Base-by-base conservation (phyloP, 2,329 filamentous ascomycete genomes). In the Ceratocystis destructans region DNA sequence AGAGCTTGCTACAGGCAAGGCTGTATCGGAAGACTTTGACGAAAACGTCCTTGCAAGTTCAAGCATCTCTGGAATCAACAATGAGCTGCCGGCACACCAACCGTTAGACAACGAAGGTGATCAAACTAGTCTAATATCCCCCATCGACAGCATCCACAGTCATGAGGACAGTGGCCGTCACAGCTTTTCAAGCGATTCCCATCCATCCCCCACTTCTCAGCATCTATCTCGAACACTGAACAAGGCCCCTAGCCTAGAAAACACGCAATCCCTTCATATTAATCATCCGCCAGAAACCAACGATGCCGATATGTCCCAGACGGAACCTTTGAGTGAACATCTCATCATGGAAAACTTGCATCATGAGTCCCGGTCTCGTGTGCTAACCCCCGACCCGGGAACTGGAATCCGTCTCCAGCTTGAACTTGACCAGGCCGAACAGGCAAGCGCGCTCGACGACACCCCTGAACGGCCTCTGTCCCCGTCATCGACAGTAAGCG, bases 331-430 rank as follows among this genome's bases (percentile, higher is more conserved):
- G n/a, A 33, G 53, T n/a, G 53, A 57, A 57, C 53, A 25, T 31
- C 53, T 33, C 31, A 57, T 57, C 31, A 25, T 57, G 17, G 53
- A 57, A 33, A 57, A 15, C 25, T 31, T 28, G 12, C 53, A 57
- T 33, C n/a, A 31, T 2, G 63, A 65, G 46, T 48, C 64, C 2
- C 41, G 64, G 44, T 68, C 66, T 10, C 57, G 66, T 37, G 64
- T 61, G 1, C 25, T 68, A 48, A 68, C 66, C 20, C 66, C 66
- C 2, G 66, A 67, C 33, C 66, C 66, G 8, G 41, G 59, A 22
- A 25, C 66, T 17, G 41, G 59, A 22, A 25, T 28, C 5, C 44
- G 25, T 15, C 59, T 53, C 17, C 45, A 50, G 10, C 25, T 37
- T 8, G 66, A 64, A 5, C 37, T 25, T 25, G 61, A 59, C 3